Evolutionary conservation across 116 monocot species (phyloP).

Genomic region (Trichopus zeylanicus): DNA sequence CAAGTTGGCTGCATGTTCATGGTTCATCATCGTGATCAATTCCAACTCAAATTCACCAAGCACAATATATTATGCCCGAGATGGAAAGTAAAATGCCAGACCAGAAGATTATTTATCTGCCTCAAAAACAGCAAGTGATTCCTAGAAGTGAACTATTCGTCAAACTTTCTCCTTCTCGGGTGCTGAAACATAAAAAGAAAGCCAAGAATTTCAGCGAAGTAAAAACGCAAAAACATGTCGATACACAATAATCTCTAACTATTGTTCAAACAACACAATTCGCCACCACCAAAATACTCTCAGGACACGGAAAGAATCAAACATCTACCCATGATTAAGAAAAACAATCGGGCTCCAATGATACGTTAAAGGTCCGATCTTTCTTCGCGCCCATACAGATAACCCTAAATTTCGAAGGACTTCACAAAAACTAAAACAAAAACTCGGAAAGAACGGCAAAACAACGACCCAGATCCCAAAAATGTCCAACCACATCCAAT

Average conservation of each 20-base stretch:
- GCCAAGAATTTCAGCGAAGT: not conserved
- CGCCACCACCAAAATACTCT: no score
- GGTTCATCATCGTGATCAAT: constrained; percentile 27
- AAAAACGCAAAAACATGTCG: not conserved
- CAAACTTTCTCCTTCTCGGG: not conserved
- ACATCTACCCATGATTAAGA: no score
- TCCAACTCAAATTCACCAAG: not conserved
- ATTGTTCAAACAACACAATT: not conserved
- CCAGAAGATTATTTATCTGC: no score
- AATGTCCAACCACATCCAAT: not conserved
- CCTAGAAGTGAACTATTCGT: no score
- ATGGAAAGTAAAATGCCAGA: not conserved
- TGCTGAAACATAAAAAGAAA: not conserved
- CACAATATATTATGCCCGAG: not conserved
- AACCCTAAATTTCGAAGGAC: no score
- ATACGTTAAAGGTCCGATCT: no score
- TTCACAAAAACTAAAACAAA: no score
- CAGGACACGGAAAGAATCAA: no score
- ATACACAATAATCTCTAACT: not conserved
- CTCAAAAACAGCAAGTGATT: not conserved
- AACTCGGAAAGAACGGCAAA: not conserved
- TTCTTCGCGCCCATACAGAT: no score
- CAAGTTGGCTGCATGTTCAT: constrained; percentile 30
- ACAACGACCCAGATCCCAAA: no score
- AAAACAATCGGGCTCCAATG: no score